Percentiles rank a stretch among this genome's conserved stretches.
Conservation (phyloP, 495 filamentous ascomycete species). For the Haplographium delicatum region DNA sequence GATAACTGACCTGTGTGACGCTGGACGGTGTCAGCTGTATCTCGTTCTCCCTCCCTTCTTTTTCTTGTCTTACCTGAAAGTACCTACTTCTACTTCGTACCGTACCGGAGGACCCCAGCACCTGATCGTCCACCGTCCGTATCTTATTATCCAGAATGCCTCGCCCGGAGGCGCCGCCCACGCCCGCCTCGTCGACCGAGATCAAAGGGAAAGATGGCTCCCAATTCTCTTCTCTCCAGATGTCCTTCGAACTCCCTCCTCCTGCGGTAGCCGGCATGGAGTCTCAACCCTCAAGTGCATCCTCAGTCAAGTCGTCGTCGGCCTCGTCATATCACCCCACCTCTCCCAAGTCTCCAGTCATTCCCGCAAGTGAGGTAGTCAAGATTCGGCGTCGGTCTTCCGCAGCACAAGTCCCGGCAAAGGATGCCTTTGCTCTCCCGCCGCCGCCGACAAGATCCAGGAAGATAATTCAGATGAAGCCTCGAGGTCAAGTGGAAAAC, state of each 20-base stretch:
- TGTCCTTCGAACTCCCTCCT: conserved; percentile 74
- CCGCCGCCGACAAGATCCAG: conserved; percentile 88
- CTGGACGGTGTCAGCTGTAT: neutral
- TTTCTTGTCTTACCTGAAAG: conserved; percentile 1
- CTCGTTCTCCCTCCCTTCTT: neutral
- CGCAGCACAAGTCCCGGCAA: conserved; percentile 43
- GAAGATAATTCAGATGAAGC: conserved; percentile 99
- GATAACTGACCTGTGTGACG: neutral
- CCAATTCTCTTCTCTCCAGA: conserved; percentile 45
- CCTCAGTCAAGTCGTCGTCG: conserved; percentile 28
- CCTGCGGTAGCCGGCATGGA: conserved; percentile 58
- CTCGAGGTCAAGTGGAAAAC: conserved; percentile 40
- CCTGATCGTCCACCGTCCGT: conserved; percentile 12
- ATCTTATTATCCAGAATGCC: conserved; percentile 60
- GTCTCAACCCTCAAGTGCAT: conserved; percentile 33
- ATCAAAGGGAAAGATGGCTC: conserved; percentile 70
- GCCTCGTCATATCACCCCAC: conserved; percentile 45
- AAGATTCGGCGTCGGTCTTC: conserved; percentile 55
- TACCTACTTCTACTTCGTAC: too few species aligned
- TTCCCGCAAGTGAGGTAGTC: conserved; percentile 47
- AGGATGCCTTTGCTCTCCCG: conserved; percentile 70
- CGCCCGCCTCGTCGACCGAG: conserved; percentile 79
- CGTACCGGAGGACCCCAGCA: conserved; percentile 10
- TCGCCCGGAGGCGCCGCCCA: conserved; percentile 66
- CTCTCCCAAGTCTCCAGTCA: conserved; percentile 53